A percentile compares a stretch with the other conserved stretches of the same genome.
Evolutionary conservation across 192 early-diverging fungal genomes (phyloP).

Genomic region (Obelidium mucronatum): DNA sequence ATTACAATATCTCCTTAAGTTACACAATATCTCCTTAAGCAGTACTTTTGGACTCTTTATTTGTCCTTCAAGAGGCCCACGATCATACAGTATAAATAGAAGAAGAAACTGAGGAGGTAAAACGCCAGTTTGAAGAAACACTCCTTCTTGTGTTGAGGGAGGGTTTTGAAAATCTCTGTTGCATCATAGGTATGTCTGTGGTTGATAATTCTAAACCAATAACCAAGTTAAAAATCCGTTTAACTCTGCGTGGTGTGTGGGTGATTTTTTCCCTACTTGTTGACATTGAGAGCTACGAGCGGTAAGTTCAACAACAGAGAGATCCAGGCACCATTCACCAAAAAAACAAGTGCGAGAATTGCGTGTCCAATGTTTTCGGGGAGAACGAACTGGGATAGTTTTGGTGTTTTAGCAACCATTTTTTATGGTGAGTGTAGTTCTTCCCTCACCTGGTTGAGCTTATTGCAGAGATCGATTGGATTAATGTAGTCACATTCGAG

Average conservation of each 20-base stretch:
- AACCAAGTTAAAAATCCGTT: background rate
- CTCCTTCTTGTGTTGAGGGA: slow-evolving; percentile 93
- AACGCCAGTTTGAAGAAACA: slow-evolving; percentile 97
- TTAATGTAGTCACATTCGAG: slow-evolving; percentile 99
- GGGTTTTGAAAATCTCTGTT: slow-evolving; percentile 96
- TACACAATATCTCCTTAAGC: background rate
- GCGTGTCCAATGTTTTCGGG: slow-evolving; percentile 90
- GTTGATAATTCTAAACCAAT: slow-evolving; percentile 69
- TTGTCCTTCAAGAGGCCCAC: slow-evolving; percentile 6
- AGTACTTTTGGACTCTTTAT: background rate
- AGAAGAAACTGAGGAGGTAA: slow-evolving; percentile 95
- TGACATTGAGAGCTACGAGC: slow-evolving; percentile 83
- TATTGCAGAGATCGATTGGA: slow-evolving; percentile 97
- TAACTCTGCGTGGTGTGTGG: background rate
- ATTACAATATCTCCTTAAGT: too few species aligned
- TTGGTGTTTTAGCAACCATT: background rate
- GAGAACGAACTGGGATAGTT: slow-evolving; percentile 81
- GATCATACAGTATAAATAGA: slow-evolving; percentile 46
- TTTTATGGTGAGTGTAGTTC: too few species aligned
- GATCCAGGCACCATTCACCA: slow-evolving; percentile 89
- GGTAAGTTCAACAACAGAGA: slow-evolving; percentile 87
- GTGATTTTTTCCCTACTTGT: slow-evolving; percentile 67
- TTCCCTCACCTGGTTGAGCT: slow-evolving; percentile 82
- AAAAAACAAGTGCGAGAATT: slow-evolving; percentile 81
- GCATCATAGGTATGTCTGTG: slow-evolving; percentile 95